Evolutionary conservation across 345 rosid species (phyloP), one percentile per base, ranked within the genome.

Genomic region (Punica granatum): DNA sequence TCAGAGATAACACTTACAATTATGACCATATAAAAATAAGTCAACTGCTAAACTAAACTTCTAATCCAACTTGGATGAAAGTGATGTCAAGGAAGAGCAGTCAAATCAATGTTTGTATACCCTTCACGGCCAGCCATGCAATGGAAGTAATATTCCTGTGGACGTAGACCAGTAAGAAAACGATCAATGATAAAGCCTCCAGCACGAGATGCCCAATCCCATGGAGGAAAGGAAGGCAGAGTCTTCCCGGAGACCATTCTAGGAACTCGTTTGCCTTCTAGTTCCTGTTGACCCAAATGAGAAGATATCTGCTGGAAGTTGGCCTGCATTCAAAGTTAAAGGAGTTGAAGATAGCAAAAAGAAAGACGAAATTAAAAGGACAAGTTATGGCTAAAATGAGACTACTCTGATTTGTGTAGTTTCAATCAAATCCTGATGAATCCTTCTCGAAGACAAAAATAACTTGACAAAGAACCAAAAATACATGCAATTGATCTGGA

Each of bases 61-160:
- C 14, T 11, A 32, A 53, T 66, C 28, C 25, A 0, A 12, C 1
- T n/a, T 10, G 21, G 33, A 49, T 7, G 26, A 66, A 31, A 33
- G 31, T 48, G 25, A 49, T 34, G 61, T 41, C 69, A 34, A 48
- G n/a, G 31, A 23, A 66, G 14, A 56, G 61, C 34, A 7, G 12
- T 51, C n/a, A n/a, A 23, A 51, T 19, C 30, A 1, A 51, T n/a
- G 7, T 19, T 28, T 56, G 15, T 4, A 82, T 86, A 94, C 99
- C 99, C 99, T 81, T 94, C 97, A 72, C 97, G 91, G 62, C 99
- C 99, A 75, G 99, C 96, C 99, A 94, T 94, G 83, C 99, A 94
- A 75, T 94, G 99, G 75, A 91, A 94, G 76, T 90, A 94, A 81
- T 94, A 94, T 75, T 94, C 99, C 83, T 94, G 99, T n/a, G 97